phyloP scores from a whole-genome alignment of 129 eudicot species.

The Escallonia herrerae region DNA sequence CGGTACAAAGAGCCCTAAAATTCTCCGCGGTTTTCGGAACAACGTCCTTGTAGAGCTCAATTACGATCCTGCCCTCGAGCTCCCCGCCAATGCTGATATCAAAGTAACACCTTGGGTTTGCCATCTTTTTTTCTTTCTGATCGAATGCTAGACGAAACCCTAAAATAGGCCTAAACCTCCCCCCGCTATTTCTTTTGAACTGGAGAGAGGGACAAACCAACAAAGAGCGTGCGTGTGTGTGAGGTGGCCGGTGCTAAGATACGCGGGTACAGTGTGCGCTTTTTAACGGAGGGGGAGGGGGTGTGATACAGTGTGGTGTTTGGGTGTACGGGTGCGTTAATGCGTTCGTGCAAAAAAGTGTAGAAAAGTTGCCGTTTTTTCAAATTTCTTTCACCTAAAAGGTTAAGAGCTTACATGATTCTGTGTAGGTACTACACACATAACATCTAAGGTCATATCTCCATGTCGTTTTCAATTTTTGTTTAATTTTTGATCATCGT shows the following conservation, averaged over 20 bases:
- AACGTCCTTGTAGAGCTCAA: conserved; percentile 61
- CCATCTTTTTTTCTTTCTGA: conserved; percentile 25
- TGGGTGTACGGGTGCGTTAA: no score
- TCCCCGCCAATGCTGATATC: conserved; percentile 93
- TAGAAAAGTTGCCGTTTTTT: no score
- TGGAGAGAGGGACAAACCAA: no score
- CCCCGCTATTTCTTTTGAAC: neutral
- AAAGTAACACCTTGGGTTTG: conserved; percentile 51
- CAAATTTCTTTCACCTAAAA: no score
- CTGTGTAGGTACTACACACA: no score
- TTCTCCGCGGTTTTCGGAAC: conserved; percentile 92
- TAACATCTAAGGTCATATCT: no score
- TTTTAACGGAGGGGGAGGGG: neutral
- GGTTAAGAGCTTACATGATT: no score
- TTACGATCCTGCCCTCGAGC: conserved; percentile 71
- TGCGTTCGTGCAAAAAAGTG: no score
- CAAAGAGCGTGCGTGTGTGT: neutral
- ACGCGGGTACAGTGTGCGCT: conserved; percentile 1
- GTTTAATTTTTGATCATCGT: no score
- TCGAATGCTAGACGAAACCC: conserved; percentile 15
- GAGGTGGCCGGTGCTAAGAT: conserved; percentile 2
- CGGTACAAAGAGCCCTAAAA: conserved; percentile 96
- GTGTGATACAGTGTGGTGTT: no score
- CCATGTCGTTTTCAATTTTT: no score
- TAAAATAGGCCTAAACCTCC: neutral